Base-by-base conservation (phyloP, 1,284 basidiomycete species). In the Mycena sp. region DNA sequence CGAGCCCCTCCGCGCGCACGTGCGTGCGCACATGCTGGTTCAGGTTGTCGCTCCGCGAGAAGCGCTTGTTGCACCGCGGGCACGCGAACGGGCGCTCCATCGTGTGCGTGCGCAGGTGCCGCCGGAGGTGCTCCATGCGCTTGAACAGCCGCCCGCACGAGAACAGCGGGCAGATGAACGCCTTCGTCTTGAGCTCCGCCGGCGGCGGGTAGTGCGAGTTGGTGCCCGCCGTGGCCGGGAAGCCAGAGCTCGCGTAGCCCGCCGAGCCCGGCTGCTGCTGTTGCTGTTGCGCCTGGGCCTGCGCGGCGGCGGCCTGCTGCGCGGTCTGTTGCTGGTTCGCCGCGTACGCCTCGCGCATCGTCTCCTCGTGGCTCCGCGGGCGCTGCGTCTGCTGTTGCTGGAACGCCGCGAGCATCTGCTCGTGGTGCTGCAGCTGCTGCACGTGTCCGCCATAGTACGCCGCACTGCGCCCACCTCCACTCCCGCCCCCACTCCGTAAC, bases 61-160 rank as follows among this genome's bases (percentile, higher is more conserved):
- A 96, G 54, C 86, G 83, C 80, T 93, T 93, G 71, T 83, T 80
- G 75, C 92, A 96, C 38, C 82, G 80, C 57, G 83, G 78, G 74
- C 95, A 95, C 57, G 82, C 80, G 77, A 87, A 95, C 0, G 95
- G 94, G 46, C 90, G 81, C 76, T 96, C 94, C 83, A 93, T 85
- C 40, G 94, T 95, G 74, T 96, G 95, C n/a, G 93, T 95, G 57
- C 93, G 85, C 35, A 95, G 79, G 76, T 97, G 95, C 41, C 94
- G 81, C 78, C 92, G 93, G 67, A 96, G 82, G 73, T 96, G 94
- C 74, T 96, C 95, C 80, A 92, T 87, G 9, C 93, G 87, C 82
- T 94, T 95, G 86, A 96, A 97, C 64, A 91, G 80, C 64, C 91
- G 83, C 4, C 90, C 88, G 74, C 94, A 96, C 7, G 90, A 90